Evolutionary conservation across 1,284 basidiomycete genomes (phyloP), one percentile per base, ranked within the genome.

Genomic region (Athelia sp.): DNA sequence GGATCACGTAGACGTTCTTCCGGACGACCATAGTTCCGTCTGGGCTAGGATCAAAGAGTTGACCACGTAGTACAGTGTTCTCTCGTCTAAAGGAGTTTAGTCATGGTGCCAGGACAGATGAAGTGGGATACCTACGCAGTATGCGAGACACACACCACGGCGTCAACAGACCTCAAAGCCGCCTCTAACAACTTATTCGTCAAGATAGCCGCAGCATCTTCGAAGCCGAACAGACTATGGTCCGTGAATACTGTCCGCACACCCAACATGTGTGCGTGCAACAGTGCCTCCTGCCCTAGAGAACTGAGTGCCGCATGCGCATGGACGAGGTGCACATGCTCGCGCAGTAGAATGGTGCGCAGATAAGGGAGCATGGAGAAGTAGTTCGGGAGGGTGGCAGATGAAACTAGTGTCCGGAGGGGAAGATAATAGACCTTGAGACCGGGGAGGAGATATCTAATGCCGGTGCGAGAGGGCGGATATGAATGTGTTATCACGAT

Each of bases 391-490:
- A 99, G 72, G 0, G 95, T 97, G 9, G 95, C 97, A 3, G 86
- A 86, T 2, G 91, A 92, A 0, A 90, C 89, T 52, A 98, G 87
- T 1, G 93, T 86, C 19, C 81, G 75, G 58, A 94, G 88, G 0
- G 97, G 97, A 36, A 99, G 78, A 67, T 99, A 83, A 70, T 98
- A 99, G 17, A 98, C 90, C 69, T 98, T 98, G 56, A 99, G 73
- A 1, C 82, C 77, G 6, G 93, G 86, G 0, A 84, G 63, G 1
- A 99, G 76, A 82, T 93, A 93, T 18, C 95, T 87, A 21, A 98
- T 73, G 9, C 96, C 96, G 29, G 87, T 82, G 21, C 95, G 87
- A 57, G 90, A 81, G 14, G 89, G 87, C 10, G 82, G 77, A 61
- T 96, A 92, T 52, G 90, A 87, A 62, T 99, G 97, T 0, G 96